Percentiles rank a stretch among this genome's conserved stretches.
Evolutionary conservation across 2,329 filamentous ascomycete genomes (phyloP).

Genomic region (Coniochaeta ligniaria): DNA sequence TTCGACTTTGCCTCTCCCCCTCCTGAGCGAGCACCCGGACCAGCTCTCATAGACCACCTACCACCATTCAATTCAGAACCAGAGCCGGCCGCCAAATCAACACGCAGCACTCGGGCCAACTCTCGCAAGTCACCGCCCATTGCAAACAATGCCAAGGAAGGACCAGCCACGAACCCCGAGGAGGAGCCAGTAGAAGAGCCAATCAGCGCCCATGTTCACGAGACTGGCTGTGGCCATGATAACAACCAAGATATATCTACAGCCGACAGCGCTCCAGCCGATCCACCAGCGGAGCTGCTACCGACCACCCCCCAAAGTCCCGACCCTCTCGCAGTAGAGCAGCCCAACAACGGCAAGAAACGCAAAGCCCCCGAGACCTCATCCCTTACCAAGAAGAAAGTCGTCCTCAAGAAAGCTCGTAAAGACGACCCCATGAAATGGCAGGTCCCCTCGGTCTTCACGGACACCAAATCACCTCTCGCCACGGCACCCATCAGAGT

Average conservation of each 20-base stretch:
- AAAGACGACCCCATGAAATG: conserved; percentile 17
- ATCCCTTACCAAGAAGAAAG: neutral
- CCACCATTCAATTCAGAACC: neutral
- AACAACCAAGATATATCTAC: neutral
- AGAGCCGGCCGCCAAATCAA: neutral
- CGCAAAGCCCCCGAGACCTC: conserved; percentile 5
- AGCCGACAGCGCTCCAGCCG: neutral
- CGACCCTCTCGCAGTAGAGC: neutral
- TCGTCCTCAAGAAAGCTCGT: conserved; percentile 13
- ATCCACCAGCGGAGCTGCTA: neutral
- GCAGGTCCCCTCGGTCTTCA: conserved; percentile 23
- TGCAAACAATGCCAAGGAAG: neutral
- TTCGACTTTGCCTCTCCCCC: neutral
- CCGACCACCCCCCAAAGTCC: neutral
- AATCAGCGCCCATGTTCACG: neutral
- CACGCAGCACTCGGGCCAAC: neutral
- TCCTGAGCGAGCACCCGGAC: neutral
- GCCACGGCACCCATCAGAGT: conserved; percentile 25
- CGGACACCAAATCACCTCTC: conserved; percentile 26
- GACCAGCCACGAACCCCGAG: neutral
- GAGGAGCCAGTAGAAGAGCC: neutral
- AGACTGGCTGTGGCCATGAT: neutral
- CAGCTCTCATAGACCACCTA: neutral
- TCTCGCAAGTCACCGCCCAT: neutral
- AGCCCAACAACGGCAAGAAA: conserved; percentile 10